These are phyloP conservation scores for Cytospora piceicola DNA, from an alignment of 2,329 filamentous ascomycete genomes.

Conservation along the genomic window DNA sequence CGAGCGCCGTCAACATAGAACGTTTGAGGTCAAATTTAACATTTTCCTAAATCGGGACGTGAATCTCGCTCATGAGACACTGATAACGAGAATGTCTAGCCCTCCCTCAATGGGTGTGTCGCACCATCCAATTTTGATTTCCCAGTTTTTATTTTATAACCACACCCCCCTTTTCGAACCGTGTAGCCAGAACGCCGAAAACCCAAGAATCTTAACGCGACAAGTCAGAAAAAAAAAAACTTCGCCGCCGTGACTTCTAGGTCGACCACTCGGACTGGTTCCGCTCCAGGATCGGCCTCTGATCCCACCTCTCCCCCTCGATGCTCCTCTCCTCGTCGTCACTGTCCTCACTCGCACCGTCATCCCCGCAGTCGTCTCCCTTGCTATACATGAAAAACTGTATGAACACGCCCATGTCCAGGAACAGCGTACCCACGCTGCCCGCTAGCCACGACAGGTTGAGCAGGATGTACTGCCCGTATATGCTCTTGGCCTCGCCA, in stretches of 20 bases:
- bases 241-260: slow-evolving; percentile 8
- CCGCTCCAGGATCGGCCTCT: slow-evolving; percentile 45
- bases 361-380: slow-evolving; percentile 41
- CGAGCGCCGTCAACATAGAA: not conserved
- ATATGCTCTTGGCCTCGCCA: slow-evolving; percentile 69
- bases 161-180: not conserved
- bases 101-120: not conserved
- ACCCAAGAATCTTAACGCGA: not conserved
- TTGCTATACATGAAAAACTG: slow-evolving; percentile 87
- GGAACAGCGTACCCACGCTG: slow-evolving; percentile 81
- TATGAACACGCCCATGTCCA: slow-evolving; percentile 85
- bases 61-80: not conserved
- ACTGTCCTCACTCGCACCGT: slow-evolving; percentile 36
- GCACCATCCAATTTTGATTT: not conserved
- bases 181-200: not conserved
- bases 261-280: slow-evolving; percentile 35
- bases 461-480: slow-evolving; percentile 81
- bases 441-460: slow-evolving; percentile 91
- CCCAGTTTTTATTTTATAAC: not conserved
- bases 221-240: not conserved
- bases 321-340: slow-evolving; percentile 40
- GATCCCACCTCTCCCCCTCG: slow-evolving; percentile 44
- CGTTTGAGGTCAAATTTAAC: slow-evolving; percentile 4
- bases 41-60: not conserved
- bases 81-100: not conserved